These are phyloP conservation scores for Coelastrella sp. DNA, from an alignment of 139 green algal genomes.

Conservation along the genomic window DNA sequence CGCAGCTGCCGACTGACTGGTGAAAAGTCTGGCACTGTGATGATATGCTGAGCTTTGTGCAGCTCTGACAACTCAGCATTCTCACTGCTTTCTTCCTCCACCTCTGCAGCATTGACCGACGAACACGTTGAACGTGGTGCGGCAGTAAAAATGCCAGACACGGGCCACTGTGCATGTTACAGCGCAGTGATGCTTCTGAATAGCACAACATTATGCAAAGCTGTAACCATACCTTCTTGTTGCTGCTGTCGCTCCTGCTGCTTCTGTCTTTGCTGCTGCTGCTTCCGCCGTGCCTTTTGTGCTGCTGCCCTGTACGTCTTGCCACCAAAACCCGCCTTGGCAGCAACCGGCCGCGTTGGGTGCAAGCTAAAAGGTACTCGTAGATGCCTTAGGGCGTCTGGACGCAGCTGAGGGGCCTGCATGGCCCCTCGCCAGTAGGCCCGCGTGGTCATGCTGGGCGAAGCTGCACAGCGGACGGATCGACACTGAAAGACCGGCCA, in stretches of 20 bases:
- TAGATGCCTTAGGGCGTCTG: no score
- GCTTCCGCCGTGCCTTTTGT: background rate
- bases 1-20: conserved; percentile 23
- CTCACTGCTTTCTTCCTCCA: background rate
- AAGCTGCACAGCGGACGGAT: no score
- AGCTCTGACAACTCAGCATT: conserved; percentile 33
- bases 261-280: conserved; percentile 9
- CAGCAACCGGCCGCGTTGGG: background rate
- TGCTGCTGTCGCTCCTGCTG: conserved; percentile 19
- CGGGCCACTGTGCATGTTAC: no score
- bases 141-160: background rate
- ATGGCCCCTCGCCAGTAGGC: no score
- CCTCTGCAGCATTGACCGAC: background rate
- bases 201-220: no score
- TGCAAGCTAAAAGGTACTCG: no score
- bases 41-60: conserved; percentile 9
- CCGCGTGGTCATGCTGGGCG: no score
- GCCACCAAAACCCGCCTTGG: background rate
- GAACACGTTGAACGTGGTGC: background rate
- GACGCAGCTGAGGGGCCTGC: no score
- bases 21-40: conserved; percentile 33
- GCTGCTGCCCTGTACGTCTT: background rate
- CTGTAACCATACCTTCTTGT: background rate
- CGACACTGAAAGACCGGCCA: no score
- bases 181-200: no score